Evolutionary conservation across 1,284 basidiomycete genomes (phyloP).

Genomic region (Cryptococcus hybrid): DNA sequence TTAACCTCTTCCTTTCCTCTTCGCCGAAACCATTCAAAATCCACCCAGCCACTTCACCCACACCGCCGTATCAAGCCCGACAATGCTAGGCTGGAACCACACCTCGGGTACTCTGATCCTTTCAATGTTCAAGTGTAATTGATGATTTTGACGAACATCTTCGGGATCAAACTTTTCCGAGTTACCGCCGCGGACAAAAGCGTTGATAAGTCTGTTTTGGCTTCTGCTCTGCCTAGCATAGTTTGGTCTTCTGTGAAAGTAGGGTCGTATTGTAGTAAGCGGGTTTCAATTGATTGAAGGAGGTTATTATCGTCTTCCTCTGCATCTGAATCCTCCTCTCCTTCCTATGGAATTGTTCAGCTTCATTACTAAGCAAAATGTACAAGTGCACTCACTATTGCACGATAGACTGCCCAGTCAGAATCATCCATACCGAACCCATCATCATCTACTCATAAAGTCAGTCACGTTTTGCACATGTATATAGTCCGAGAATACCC

Average conservation of each 20-base stretch:
- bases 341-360: constrained; percentile 57
- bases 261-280: constrained; percentile 79
- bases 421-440: constrained; percentile 93
- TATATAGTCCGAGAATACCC: constrained; percentile 19
- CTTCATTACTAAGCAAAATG: not conserved
- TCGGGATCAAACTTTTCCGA: constrained; percentile 62
- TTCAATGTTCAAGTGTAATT: constrained; percentile 92
- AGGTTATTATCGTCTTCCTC: constrained; percentile 87
- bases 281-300: constrained; percentile 73
- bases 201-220: constrained; percentile 80
- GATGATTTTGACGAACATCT: constrained; percentile 60
- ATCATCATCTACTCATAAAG: constrained; percentile 63
- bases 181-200: constrained; percentile 63
- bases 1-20: constrained; percentile 63
- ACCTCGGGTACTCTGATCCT: constrained; percentile 90
- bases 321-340: constrained; percentile 83
- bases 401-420: constrained; percentile 97
- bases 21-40: constrained; percentile 78
- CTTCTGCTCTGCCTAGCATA: constrained; percentile 69
- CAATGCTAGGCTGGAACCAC: constrained; percentile 89
- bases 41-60: constrained; percentile 85
- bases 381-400: constrained; percentile 64
- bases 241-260: constrained; percentile 79
- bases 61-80: constrained; percentile 89
- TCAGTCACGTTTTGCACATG: not conserved